Evolutionary conservation across 768 basidiomycete species (phyloP).

Genomic region (Tylopilus sp.): DNA sequence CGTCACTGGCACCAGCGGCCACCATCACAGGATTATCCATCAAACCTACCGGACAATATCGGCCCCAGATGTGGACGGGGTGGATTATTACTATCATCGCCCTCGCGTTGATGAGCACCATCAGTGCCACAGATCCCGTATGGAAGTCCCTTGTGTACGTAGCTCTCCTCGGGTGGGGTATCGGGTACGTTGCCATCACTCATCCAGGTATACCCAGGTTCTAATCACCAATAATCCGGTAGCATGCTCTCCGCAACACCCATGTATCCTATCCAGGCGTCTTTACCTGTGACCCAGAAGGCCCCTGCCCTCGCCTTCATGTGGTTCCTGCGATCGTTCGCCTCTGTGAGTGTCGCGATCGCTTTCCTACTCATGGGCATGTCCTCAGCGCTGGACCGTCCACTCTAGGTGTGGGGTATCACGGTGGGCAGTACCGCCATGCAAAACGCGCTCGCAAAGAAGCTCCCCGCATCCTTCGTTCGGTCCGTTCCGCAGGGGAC

Average conservation of each 20-base stretch:
- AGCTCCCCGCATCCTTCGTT: slow-evolving; percentile 38
- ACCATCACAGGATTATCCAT: slow-evolving; percentile 33
- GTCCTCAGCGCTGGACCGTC: not conserved
- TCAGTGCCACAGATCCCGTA: slow-evolving; percentile 24
- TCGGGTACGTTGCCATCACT: slow-evolving; percentile 3
- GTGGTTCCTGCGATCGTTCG: slow-evolving; percentile 36
- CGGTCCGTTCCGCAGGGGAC: slow-evolving; percentile 35
- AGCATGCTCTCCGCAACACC: slow-evolving; percentile 15
- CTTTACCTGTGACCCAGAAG: slow-evolving; percentile 37
- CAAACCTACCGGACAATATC: slow-evolving; percentile 29
- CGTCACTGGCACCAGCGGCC: slow-evolving; percentile 27
- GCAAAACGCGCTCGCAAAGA: slow-evolving; percentile 43
- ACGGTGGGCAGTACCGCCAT: slow-evolving; percentile 46
- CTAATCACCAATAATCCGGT: too few relatives aligned
- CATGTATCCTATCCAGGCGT: slow-evolving; percentile 47
- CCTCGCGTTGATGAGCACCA: slow-evolving; percentile 33
- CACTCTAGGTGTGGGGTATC: slow-evolving; percentile 46
- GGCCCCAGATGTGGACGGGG: slow-evolving; percentile 30
- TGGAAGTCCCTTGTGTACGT: slow-evolving; percentile 16
- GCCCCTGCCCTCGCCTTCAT: slow-evolving; percentile 46
- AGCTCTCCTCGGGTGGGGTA: not conserved
- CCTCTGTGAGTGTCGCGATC: slow-evolving; percentile 24
- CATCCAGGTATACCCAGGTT: too few relatives aligned
- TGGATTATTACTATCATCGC: slow-evolving; percentile 34
- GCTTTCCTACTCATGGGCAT: not conserved